Evolutionary conservation across 73 alveolate species (phyloP).

Genomic region (Paraurostyla sp.): DNA sequence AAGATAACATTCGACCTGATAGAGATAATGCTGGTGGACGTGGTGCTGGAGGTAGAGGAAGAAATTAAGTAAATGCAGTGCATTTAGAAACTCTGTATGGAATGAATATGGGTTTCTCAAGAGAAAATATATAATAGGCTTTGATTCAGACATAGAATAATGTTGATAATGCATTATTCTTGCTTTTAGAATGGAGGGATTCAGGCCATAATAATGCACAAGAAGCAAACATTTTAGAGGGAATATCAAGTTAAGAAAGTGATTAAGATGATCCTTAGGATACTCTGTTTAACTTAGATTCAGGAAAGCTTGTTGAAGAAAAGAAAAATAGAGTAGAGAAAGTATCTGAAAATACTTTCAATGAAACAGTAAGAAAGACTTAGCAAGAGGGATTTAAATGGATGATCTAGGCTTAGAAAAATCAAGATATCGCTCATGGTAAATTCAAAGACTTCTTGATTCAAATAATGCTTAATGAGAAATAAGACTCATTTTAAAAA

Average conservation of each 20-base stretch:
- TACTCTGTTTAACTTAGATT: not conserved
- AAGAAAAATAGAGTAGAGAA: not conserved
- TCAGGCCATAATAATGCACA: not conserved
- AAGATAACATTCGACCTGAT: not conserved
- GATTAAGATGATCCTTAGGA: not conserved
- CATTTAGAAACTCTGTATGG: not conserved
- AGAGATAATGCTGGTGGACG: slow-evolving; percentile 25
- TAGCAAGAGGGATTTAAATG: slow-evolving; percentile 24
- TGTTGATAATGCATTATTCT: slow-evolving; percentile 22
- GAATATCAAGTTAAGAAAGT: slow-evolving; percentile 14
- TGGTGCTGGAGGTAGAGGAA: not conserved
- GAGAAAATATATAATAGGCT: not conserved
- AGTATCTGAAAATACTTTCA: not conserved
- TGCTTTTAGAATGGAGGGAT: slow-evolving; percentile 5
- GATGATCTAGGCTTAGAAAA: not conserved
- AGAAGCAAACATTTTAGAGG: not conserved
- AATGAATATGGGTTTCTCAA: slow-evolving; percentile 2
- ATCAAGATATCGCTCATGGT: not conserved
- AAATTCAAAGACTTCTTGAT: not conserved
- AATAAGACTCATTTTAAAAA: not conserved
- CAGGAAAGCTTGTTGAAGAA: too few species aligned
- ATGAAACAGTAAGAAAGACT: not conserved
- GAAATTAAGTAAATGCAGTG: slow-evolving; percentile 30
- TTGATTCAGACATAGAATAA: not conserved
- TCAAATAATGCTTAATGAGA: not conserved